Evolutionary conservation across 2,329 filamentous ascomycete genomes (phyloP), one percentile per base, ranked within the genome.

Genomic region (Magnaporthiopsis rhizophila): DNA sequence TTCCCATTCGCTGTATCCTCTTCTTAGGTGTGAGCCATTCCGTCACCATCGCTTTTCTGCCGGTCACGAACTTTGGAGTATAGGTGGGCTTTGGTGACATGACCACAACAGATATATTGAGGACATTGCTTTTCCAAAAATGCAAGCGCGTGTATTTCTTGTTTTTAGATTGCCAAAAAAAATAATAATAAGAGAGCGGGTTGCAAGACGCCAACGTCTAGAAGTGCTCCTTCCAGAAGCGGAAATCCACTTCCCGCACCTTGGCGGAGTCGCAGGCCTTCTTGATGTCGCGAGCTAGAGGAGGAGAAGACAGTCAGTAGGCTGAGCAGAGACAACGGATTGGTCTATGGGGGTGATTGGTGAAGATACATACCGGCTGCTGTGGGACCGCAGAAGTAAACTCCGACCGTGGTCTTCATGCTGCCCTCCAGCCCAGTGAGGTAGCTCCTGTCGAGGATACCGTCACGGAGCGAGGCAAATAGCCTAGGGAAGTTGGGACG

Each of bases 191-290:
- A 53, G 21, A 9, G 21, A 53, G 45, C 45, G 45, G 6, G 45
- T 8, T 24, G 45, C 8, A 53, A 21, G 9, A n/a, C 45, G 45
- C 45, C 6, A 5, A 11, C 65, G 67, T 66, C 74, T 82, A 89
- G 74, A 89, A 89, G 74, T 99, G 94, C 78, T 99, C 95, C 81
- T 99, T 99, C 95, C 95, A 99, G 82, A 99, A 99, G 71, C 91
- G 90, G 80, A 98, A 99, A 72, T 88, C 86, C 65, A 99, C 92
- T 69, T 96, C 90, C 67, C 85, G 85, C 53, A 85, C 87, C 15
- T 87, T 90, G 21, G 89, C 89, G 63, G 81, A 76, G 72, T 89
- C 90, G 69, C 91, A 90, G 21, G 94, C 93, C 73, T 86, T 86
- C 76, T 90, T 89, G 74, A 99, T 97, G 71, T 91, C 86, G 69